A percentile compares a stretch with the other conserved stretches of the same genome.
phyloP scores from a whole-genome alignment of 139 green algal genomes.

The Coelastrella sp. region DNA sequence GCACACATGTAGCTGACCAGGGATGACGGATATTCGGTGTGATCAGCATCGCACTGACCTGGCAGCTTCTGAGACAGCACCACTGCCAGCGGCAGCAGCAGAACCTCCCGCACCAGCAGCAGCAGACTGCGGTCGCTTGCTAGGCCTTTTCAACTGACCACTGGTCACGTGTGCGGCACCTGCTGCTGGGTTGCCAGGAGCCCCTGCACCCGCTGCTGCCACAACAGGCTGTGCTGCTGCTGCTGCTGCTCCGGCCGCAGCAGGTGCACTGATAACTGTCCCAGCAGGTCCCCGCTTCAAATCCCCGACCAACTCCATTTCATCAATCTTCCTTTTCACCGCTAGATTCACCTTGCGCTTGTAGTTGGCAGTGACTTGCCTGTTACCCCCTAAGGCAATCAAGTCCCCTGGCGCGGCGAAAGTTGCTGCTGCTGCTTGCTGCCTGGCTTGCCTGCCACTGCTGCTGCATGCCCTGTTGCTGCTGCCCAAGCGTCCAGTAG shows the following conservation, averaged over 20 bases:
- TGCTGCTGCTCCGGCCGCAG: neutral
- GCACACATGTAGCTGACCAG: no score
- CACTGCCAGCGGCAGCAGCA: neutral
- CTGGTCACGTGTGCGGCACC: neutral
- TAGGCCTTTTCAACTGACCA: neutral
- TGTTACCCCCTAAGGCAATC: neutral
- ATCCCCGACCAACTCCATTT: constrained; percentile 11
- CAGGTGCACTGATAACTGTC: neutral
- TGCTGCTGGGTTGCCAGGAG: neutral
- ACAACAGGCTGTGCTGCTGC: neutral
- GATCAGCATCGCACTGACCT: neutral
- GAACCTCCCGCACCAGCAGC: neutral
- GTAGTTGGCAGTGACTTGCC: neutral
- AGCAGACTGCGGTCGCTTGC: neutral
- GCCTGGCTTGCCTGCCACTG: neutral
- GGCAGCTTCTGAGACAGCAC: neutral
- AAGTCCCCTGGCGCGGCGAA: neutral
- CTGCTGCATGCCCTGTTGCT: neutral
- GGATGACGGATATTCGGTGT: neutral
- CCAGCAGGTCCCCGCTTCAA: neutral
- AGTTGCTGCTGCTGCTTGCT: neutral
- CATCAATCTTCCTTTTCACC: constrained; percentile 1
- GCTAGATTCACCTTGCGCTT: neutral
- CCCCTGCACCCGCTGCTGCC: neutral
- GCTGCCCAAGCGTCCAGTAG: neutral